Base-by-base conservation (phyloP, 768 basidiomycete species). In the Boletus insuetus region DNA sequence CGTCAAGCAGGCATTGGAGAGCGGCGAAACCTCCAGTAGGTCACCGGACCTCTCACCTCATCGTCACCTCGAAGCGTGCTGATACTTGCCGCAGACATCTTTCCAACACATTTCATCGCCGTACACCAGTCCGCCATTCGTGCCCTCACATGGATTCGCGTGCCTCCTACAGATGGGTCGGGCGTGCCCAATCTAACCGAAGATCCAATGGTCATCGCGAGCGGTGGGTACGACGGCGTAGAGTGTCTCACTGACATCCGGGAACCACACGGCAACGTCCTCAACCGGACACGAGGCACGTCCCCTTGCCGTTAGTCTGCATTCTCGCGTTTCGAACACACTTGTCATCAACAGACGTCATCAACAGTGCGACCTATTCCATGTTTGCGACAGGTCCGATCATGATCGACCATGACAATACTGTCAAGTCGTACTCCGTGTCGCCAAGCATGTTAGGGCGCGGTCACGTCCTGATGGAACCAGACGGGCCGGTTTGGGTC, bases 401-500 rank as follows among this genome's bases (percentile, higher is more conserved):
- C 31, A 86, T 85, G n/a, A 83, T 87, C 56, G 93, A 95, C 64
- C 85, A 87, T 55, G 93, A 95, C 54, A 89, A 89, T 62, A 81
- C 80, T 4, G 79, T 94, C 50, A 94, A 93, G 66, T 81, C 79
- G 3, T 87, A 86, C 65, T 86, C 86, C 7, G 73, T 87, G 0
- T 83, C 85, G 9, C 86, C 91, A 3, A 81, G 78, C 56, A 85
- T 87, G 79, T 75, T 92, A 19, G 87, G 91, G 22, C 74, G 85
- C 41, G 87, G 89, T 0, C 86, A 91, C 68, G 77, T 79, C 16
- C 63, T 93, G 38, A 71, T 89, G 56, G 87, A 91, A 57, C 86
- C 89, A 0, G 77, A 82, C 16, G 94, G 93, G 0, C 86, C 92
- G 11, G 79, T 90, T 54, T 93, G 90, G 92, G 94, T 94, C 58